These are phyloP conservation scores for Coemansia sp. DNA, from an alignment of 192 early-diverging fungal genomes.

Conservation along the genomic window DNA sequence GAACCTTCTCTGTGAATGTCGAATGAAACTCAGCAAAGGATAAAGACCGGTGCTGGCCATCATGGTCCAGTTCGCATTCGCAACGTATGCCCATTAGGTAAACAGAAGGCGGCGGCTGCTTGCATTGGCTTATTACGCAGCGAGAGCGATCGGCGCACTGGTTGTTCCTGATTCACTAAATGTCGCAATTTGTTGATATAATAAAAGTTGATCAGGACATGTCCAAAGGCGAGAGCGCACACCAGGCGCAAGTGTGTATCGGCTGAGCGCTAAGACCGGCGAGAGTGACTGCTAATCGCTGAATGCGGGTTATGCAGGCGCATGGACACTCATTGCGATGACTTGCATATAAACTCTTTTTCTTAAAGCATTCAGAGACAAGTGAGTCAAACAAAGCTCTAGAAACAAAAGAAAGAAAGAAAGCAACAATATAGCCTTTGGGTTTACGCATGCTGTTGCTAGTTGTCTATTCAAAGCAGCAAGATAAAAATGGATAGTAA, in stretches of 20 bases:
- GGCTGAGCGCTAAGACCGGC: no score
- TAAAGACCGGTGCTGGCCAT: neutral
- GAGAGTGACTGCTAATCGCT: no score
- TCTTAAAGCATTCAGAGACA: no score
- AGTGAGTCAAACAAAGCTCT: no score
- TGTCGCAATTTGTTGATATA: no score
- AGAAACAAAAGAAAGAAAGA: no score
- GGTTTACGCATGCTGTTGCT: neutral
- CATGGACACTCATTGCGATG: no score
- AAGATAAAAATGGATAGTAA: neutral
- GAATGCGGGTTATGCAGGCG: no score
- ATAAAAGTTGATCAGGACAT: no score
- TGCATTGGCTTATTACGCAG: constrained; percentile 1
- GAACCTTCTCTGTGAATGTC: neutral
- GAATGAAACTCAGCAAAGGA: neutral
- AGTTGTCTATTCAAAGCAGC: neutral
- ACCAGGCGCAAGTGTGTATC: no score
- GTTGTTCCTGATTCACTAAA: neutral
- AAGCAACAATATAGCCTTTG: neutral
- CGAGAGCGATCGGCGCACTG: neutral
- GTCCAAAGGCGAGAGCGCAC: no score
- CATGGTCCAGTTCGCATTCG: neutral
- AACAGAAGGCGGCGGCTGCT: neutral
- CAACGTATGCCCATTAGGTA: neutral
- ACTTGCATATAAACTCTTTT: no score